phyloP scores from a whole-genome alignment of 768 basidiomycete genomes.

The Panellus pusillus region DNA sequence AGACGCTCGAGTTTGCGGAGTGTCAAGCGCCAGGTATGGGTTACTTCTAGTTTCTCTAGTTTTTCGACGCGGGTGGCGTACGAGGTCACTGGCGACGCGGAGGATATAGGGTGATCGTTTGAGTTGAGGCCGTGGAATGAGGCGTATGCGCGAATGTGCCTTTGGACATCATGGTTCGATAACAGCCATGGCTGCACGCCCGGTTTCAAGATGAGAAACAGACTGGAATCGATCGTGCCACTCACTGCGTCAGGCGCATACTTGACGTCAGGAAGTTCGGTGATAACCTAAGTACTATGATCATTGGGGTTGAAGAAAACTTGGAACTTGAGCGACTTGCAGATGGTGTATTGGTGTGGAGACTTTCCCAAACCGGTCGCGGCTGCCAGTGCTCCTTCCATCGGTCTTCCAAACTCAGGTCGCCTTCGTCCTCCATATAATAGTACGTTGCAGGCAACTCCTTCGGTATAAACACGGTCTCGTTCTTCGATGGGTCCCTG shows the following conservation, averaged over 20 bases:
- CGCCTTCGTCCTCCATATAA: conserved; percentile 21
- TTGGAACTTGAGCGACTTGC: no score
- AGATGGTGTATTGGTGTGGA: conserved; percentile 21
- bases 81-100: conserved; percentile 20
- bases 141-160: conserved; percentile 33
- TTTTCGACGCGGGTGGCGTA: conserved; percentile 40
- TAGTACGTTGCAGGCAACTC: conserved; percentile 12
- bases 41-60: conserved; percentile 28
- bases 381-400: conserved; percentile 25
- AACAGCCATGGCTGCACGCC: conserved; percentile 22
- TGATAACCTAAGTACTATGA: neutral
- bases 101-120: conserved; percentile 23
- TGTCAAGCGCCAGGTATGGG: conserved; percentile 21
- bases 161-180: conserved; percentile 18
- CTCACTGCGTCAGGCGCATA: conserved; percentile 19
- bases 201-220: no score
- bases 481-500: no score
- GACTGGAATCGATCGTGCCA: no score
- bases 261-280: conserved; percentile 15
- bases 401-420: conserved; percentile 10
- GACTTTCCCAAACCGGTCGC: conserved; percentile 18
- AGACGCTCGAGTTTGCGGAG: conserved; percentile 19
- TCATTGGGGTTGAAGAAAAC: no score
- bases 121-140: conserved; percentile 30
- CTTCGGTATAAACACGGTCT: neutral